phyloP scores from a whole-genome alignment of 352 stramenopile species.

The Phytophthora citrophthora region DNA sequence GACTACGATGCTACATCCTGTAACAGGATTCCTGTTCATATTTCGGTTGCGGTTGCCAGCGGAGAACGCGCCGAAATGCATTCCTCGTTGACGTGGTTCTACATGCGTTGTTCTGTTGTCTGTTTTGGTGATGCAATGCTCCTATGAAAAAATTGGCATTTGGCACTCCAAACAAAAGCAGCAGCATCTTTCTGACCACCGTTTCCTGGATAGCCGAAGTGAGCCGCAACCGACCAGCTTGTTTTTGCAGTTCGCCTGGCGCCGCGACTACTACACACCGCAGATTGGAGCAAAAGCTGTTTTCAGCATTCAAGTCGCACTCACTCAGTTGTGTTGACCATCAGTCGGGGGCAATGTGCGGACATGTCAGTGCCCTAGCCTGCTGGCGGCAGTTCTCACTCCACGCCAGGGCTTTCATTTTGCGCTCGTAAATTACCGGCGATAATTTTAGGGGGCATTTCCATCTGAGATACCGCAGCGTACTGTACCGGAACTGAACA shows the following conservation, averaged over 20 bases:
- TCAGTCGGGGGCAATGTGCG: slow-evolving; percentile 1
- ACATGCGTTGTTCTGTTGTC: slow-evolving; percentile 13
- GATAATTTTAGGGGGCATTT: slow-evolving; percentile 34
- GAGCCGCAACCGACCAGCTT: slow-evolving; percentile 14
- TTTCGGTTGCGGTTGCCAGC: slow-evolving; percentile 12
- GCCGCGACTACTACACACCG: slow-evolving; percentile 17
- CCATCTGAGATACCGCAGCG: slow-evolving; percentile 32
- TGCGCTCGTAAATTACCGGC: slow-evolving; percentile 35
- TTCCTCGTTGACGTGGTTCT: slow-evolving; percentile 10
- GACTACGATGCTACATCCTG: slow-evolving; percentile 13
- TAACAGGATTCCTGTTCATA: not conserved
- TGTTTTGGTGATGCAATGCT: slow-evolving; percentile 15
- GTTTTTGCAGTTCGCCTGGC: slow-evolving; percentile 21
- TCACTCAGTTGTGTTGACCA: slow-evolving; percentile 11
- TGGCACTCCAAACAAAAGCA: slow-evolving; percentile 6
- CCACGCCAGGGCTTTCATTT: not conserved
- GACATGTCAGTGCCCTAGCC: not conserved
- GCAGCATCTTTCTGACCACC: slow-evolving; percentile 18
- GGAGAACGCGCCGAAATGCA: slow-evolving; percentile 22
- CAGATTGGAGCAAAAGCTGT: slow-evolving; percentile 26
- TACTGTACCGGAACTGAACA: slow-evolving; percentile 33
- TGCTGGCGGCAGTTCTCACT: not conserved
- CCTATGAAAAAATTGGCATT: slow-evolving; percentile 12
- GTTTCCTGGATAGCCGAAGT: slow-evolving; percentile 18
- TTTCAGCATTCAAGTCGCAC: slow-evolving; percentile 14